phyloP scores from a whole-genome alignment of 129 eudicot species.

The Tanacetum coccineum region DNA sequence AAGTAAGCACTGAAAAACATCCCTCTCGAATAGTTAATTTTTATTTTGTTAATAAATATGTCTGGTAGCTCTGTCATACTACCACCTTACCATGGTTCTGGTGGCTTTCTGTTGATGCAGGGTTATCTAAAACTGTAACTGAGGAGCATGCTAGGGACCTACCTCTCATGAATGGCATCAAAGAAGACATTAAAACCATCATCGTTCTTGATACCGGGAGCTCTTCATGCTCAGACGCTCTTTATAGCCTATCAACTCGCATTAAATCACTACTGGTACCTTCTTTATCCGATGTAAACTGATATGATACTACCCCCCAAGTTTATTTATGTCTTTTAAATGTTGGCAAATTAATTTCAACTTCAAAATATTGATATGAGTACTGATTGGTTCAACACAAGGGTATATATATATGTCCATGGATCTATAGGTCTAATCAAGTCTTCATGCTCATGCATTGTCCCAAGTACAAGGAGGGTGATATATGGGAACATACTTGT shows the following conservation, averaged over 20 bases:
- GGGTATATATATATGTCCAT: background rate
- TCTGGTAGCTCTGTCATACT: no score
- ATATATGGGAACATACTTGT: background rate
- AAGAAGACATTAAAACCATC: conserved; percentile 80
- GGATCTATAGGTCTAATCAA: background rate
- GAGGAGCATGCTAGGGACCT: conserved; percentile 82
- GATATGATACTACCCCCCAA: background rate
- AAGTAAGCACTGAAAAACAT: no score
- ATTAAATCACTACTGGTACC: conserved; percentile 63
- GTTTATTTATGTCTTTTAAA: background rate
- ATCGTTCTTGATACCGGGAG: conserved; percentile 73
- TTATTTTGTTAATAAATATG: no score
- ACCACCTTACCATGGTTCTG: no score
- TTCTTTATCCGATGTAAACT: background rate
- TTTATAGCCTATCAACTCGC: conserved; percentile 47
- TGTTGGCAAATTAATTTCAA: conserved; percentile 4
- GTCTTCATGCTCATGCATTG: background rate
- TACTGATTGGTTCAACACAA: background rate
- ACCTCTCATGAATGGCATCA: conserved; percentile 96
- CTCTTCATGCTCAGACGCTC: conserved; percentile 61
- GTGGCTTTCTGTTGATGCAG: conserved; percentile 35
- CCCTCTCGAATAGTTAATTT: no score
- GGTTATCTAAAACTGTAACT: conserved; percentile 60
- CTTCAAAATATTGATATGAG: background rate
- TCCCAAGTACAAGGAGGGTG: background rate